phyloP scores from a whole-genome alignment of 176 grass and related monocot species.

The Elymus sibiricus region DNA sequence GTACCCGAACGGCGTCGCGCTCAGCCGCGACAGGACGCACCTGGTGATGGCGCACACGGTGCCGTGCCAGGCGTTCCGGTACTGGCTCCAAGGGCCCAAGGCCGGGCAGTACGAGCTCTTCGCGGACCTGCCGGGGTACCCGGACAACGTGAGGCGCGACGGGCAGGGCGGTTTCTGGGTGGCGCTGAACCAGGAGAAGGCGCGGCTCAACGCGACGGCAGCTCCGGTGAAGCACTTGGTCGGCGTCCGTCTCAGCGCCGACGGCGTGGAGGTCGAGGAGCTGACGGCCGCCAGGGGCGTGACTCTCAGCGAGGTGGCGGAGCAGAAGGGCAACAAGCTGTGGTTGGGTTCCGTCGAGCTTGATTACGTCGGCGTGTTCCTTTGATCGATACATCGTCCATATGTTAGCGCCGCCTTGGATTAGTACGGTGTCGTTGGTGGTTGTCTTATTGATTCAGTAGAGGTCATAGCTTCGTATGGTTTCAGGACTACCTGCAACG shows the following conservation, averaged over 20 bases:
- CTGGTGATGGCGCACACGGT: conserved; percentile 37
- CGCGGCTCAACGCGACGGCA: not conserved
- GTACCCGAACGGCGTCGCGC: conserved; percentile 38
- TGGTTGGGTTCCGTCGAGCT: conserved; percentile 57
- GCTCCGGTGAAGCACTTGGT: conserved; percentile 25
- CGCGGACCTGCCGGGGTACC: conserved; percentile 53
- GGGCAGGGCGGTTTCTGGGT: conserved; percentile 43
- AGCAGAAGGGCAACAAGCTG: conserved; percentile 22
- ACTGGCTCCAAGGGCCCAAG: conserved; percentile 39
- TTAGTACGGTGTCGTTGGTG: not conserved
- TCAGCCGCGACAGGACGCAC: conserved; percentile 41
- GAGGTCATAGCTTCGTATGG: not conserved
- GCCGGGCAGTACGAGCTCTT: conserved; percentile 34
- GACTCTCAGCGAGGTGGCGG: conserved; percentile 49
- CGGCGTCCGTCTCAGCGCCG: conserved; percentile 27
- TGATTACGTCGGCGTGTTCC: conserved; percentile 30
- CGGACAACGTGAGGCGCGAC: conserved; percentile 51
- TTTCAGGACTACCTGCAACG: not conserved
- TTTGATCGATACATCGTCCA: not conserved
- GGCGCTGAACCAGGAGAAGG: conserved; percentile 41
- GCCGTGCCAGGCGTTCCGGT: conserved; percentile 27
- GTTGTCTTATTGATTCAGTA: not conserved
- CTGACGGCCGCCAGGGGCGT: conserved; percentile 23
- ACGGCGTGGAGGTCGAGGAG: conserved; percentile 16
- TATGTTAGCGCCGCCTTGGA: not conserved